Evolutionary conservation across 257 asterid species (phyloP), one percentile per base, ranked within the genome.

Genomic region (Anisodus acutangulus): DNA sequence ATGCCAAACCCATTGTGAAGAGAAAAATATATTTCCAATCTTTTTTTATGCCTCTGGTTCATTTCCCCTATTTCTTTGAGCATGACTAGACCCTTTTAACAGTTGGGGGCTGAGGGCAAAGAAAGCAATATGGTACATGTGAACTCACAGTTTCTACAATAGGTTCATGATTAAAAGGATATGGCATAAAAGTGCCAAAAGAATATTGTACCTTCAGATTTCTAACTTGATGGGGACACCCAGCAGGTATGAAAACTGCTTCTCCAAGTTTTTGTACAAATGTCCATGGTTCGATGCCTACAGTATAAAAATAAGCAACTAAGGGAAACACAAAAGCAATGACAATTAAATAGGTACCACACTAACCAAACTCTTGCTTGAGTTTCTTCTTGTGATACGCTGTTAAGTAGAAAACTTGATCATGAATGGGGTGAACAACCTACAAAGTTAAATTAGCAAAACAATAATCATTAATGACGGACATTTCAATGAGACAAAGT

Each of bases 141-240:
- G 81, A 82, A 15, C 74, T 69, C 39, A 84, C 53, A 45, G 10
- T 74, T 71, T 69, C 82, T 22, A 17, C 4, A 64, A 47, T 62
- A 55, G 82, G 47, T 53, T 39, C 22, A 58, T 43, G 49, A 2
- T 49, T 55, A 10, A 53, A 60, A 78, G 45, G 39, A 53, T 54
- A 78, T 67, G 63, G 83, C 55, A 63, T 79, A 54, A 63, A 31
- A 45, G 53, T 78, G 26, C 19, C 43, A 53, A 37, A 47, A 49
- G 68, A n/a, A 19, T 62, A 59, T 35, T 16, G 26, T 72, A 93
- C 97, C 95, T 91, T 91, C 78, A 92, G 84, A 86, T 95, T 93
- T 81, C 98, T 89, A 85, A 92, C 98, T 95, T 94, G 98, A 85
- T 93, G 97, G 9, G 98, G 98, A 88, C 97, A 94, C 19, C 97